Evolutionary conservation across 2,329 filamentous ascomycete genomes (phyloP), one percentile per base, ranked within the genome.

Genomic region (Berkeleyomyces basicola): DNA sequence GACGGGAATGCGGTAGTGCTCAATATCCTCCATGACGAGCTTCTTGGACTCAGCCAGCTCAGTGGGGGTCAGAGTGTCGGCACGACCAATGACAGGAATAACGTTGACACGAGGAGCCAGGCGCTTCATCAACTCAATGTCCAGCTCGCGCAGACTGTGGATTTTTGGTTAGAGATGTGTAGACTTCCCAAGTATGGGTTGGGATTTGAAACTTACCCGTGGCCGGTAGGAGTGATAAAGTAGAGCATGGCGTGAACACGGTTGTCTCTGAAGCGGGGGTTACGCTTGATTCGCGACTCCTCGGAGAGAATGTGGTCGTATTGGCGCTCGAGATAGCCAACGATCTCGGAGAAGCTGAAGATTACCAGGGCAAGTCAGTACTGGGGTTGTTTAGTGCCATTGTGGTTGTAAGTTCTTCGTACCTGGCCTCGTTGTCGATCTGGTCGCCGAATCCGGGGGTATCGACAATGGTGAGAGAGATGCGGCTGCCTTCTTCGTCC

Each of bases 231-330:
- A 68, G 93, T 95, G 80, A 99, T 97, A 76, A 99, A 99, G 82
- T 99, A 99, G 71, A 99, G 86, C 74, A 99, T 85, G 69, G 91
- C 93, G 73, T 99, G 93, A 58, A 99, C 90, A 79, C 93, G 89
- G 79, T 99, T 97, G 79, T 99, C 93, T 73, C 93, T 87, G 87
- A 99, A 99, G 72, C 93, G 86, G 70, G 93, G 93, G 80, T 99
- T 99, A 90, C 93, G 93, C 88, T 99, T 99, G 82, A 99, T 99
- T 80, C 93, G 90, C 71, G 93, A 97, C 80, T 99, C 93, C 79
- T 97, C 92, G 66, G 93, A 92, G 70, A 99, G 83, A 81, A 99
- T 97, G 74, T 97, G 91, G 77, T 99, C 93, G 77, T 97, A 97
- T 84, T 99, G 92, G 78, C 92, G 85, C 82, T 99, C 93, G 71